phyloP scores from a whole-genome alignment of 176 grass and related monocot genomes.

The Oryza coarctata region DNA sequence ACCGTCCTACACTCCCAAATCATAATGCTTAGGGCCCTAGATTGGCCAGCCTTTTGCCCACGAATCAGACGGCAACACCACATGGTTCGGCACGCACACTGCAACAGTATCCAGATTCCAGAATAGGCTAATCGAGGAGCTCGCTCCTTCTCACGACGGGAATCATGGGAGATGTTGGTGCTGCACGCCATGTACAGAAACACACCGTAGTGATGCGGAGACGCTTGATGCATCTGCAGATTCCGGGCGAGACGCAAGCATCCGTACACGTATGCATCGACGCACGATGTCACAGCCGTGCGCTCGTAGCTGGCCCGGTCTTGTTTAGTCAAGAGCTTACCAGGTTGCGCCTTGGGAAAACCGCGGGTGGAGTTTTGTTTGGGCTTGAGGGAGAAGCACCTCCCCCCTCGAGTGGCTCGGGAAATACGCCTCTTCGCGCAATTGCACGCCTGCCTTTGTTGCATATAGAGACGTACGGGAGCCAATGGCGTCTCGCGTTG shows the following conservation, averaged over 20 bases:
- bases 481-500: background rate
- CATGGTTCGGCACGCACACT: constrained; percentile 17
- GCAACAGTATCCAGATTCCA: background rate
- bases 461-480: background rate
- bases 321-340: background rate
- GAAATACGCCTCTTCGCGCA: background rate
- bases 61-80: background rate
- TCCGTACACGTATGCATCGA: background rate
- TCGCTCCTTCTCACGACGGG: background rate
- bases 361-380: background rate
- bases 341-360: constrained; percentile 22
- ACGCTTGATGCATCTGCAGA: background rate
- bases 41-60: background rate
- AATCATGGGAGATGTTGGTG: constrained; percentile 27
- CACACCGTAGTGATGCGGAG: background rate
- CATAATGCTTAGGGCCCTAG: background rate
- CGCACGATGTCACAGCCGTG: background rate
- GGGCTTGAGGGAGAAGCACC: constrained; percentile 18
- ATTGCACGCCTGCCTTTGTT: background rate
- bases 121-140: background rate
- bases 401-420: background rate
- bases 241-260: background rate
- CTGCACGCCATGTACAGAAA: constrained; percentile 3
- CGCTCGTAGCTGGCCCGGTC: background rate
- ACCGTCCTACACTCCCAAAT: background rate